Evolutionary conservation across 164 flowering plant genomes (phyloP), one percentile per base, ranked within the genome.

Genomic region (Litsea cubeba): DNA sequence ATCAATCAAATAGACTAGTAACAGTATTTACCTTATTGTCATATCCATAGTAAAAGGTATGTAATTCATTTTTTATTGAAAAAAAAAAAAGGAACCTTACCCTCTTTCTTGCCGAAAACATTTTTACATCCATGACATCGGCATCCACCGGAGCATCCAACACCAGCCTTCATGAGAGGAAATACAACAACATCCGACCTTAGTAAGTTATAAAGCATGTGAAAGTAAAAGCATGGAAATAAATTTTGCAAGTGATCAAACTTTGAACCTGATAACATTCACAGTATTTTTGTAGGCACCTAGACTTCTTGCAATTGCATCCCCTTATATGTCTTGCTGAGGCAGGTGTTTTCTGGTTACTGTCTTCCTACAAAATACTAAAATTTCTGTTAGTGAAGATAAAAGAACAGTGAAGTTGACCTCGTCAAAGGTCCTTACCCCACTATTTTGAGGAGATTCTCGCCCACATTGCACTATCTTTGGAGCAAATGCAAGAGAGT

Each of bases 261-360:
- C 18, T 71, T 32, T 57, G 46, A 57, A 92, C 96, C 93, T 91
- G 94, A 79, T 80, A 94, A 82, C 98, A 94, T 83, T 90, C 94
- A 74, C 97, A 94, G 66, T 92, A 94, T 79, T 88, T 92, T 72
- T 92, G 90, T 72, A 85, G 79, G 74, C 98, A 94, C 87, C 77
- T 84, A 40, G 98, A 92, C 83, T 79, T 92, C 85, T 90, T 94
- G 89, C 97, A 94, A 76, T 88, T 92, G 86, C 97, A 92, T 40
- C 96, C 96, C 81, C 88, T 87, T 82, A 89, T 91, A 51, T 89
- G 96, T 80, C 93, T 88, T 15, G 87, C 91, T 7, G 94, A 88
- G 32, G 95, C 75, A 40, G 93, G 90, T 32, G 92, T 86, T 67
- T 68, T 65, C 46, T 62, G 50, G 15, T 63, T 80, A 66, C 58